A percentile compares a stretch with the other conserved stretches of the same genome.
Conservation (phyloP, 192 early-diverging fungal genomes). For the Thoreauomyces humboldtii region DNA sequence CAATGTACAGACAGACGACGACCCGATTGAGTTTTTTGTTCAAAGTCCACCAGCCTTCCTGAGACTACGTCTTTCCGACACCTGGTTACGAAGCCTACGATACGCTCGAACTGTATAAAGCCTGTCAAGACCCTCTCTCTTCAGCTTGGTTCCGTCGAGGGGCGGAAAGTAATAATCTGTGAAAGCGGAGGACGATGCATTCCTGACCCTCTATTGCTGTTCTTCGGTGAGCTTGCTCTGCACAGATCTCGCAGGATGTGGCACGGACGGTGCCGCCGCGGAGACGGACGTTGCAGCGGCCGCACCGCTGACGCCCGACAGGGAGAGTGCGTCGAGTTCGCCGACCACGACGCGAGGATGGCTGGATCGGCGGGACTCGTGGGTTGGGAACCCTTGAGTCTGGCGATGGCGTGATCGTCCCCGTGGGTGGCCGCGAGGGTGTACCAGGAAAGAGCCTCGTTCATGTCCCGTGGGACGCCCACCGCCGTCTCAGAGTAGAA, state of each 20-base stretch:
- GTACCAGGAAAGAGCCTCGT: constrained; percentile 12
- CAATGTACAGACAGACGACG: too few relatives aligned
- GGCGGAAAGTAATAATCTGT: too few relatives aligned
- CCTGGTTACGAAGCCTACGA: not conserved
- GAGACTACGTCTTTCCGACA: not conserved
- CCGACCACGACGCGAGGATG: constrained; percentile 11
- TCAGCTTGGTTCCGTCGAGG: not conserved
- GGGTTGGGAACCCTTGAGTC: constrained; percentile 4
- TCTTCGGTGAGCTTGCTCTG: too few relatives aligned
- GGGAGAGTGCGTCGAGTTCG: too few relatives aligned
- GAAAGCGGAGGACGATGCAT: too few relatives aligned
- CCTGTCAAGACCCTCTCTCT: not conserved
- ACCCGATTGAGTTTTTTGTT: too few relatives aligned
- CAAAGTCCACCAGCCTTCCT: not conserved
- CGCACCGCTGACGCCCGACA: too few relatives aligned
- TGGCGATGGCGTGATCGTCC: constrained; percentile 10
- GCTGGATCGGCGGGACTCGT: constrained; percentile 7
- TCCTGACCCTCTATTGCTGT: too few relatives aligned
- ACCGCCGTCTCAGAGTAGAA: constrained; percentile 5
- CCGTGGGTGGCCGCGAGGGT: constrained; percentile 10
- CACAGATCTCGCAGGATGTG: too few relatives aligned
- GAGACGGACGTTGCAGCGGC: too few relatives aligned
- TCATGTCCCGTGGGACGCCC: constrained; percentile 12
- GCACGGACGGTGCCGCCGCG: too few relatives aligned
- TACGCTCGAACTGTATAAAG: constrained; percentile 6